Evolutionary conservation across 495 filamentous ascomycete species (phyloP), one percentile per base, ranked within the genome.

Genomic region (Aspergillus leporis): DNA sequence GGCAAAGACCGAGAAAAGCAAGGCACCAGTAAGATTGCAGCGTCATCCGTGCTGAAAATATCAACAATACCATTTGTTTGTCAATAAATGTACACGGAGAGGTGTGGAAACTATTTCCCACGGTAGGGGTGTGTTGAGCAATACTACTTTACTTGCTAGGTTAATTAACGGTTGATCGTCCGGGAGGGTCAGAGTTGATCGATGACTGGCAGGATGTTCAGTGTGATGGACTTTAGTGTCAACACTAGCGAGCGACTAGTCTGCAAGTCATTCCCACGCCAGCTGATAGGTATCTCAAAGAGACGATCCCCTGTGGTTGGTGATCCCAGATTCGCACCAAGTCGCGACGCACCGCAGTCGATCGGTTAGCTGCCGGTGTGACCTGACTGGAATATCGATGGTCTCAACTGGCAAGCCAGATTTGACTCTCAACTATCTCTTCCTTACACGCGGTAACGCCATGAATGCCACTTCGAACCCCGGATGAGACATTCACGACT

Each of bases 281-380:
- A 49, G 48, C 9, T 52, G 38, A 49, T 56, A 49, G 46, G 43
- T 25, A 56, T 43, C 30, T 14, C 3, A 0, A 48, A 47, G 4
- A 13, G 47, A 30, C 25, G 50, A 58, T 45, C 47, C 6, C 9
- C 56, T 16, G n/a, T 52, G 50, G 49, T 47, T 47, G 7, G 50
- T 46, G 31, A 47, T 40, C 56, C 56, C 38, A 53, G 49, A 59
- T 52, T 50, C 38, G 5, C 32, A 31, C 8, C 36, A 51, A 22
- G 18, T 30, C 56, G 25, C 8, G 21, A 52, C 51, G 57, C 57
- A 59, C n/a, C n/a, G n/a, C 57, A 36, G 50, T 59, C 57, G 57
- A 59, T 59, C 57, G n/a, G 53, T 51, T 50, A 59, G 50, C 57
- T 47, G 28, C 50, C 54, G 45, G 55, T 56, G 25, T 18, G 10